Evolutionary conservation across 2,329 filamentous ascomycete genomes (phyloP), one percentile per base, ranked within the genome.

Genomic region (Epichloe coenophiala): DNA sequence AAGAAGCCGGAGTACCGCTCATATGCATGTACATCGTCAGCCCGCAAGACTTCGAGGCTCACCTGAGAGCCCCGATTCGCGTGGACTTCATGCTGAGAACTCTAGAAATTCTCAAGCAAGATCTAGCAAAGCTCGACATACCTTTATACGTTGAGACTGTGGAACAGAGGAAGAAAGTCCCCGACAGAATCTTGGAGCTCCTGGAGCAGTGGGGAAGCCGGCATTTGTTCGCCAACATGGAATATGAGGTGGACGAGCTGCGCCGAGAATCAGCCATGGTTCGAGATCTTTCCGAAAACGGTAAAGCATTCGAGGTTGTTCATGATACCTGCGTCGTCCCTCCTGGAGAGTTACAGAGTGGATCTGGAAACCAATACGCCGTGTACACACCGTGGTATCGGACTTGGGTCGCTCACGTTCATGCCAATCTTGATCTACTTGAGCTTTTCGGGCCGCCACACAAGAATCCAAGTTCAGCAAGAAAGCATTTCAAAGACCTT

Each of bases 231-330:
- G 81, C 85, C 45, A 95, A 95, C 61, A 80, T 89, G 51, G 89
- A 95, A 63, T 95, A 95, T 60, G 90, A 95, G 64, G 88, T 94
- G 0, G 90, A 96, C 61, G 90, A 95, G 67, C 67, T 95, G 52
- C 74, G 89, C 42, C 75, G 89, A 5, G 90, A 96, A 59, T 80
- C 81, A 1, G 72, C 71, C 31, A 67, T 95, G 59, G 74, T 87
- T 1, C 74, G 70, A 31, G 64, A 73, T 40, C 78, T 84, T 53
- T 67, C 83, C 1, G 73, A 80, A 15, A 76, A 76, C 12, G 83
- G 78, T 0, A 78, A 91, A 45, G 73, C 76, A 1, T 81, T 94
- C 57, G 75, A 83, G n/a, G 77, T 83, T 0, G 73, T 84, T 1
- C 86, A 90, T 53, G 90, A 95, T 64, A 87, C 85, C 4, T 93